These are phyloP conservation scores for Seiridium unicorne DNA, from an alignment of 2,329 filamentous ascomycete species.

Conservation along the genomic window DNA sequence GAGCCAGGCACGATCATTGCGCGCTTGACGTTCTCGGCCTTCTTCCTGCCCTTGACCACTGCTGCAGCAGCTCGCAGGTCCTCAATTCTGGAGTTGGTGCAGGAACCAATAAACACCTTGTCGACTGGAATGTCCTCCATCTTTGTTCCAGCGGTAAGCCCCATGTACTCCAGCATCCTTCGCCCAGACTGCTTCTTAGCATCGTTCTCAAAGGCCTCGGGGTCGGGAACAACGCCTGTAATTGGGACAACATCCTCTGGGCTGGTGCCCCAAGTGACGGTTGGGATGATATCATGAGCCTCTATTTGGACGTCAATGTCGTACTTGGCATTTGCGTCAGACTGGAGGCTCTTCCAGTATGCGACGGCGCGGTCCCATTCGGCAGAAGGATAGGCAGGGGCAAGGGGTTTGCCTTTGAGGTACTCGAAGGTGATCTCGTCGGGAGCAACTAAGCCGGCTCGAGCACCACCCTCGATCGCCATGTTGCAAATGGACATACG, in stretches of 20 bases:
- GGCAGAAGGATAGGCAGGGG: conserved; percentile 77
- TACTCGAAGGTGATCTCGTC: conserved; percentile 95
- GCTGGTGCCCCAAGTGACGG: conserved; percentile 94
- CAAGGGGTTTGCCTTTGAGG: conserved; percentile 85
- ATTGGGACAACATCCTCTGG: conserved; percentile 97
- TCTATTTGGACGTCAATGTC: conserved; percentile 89
- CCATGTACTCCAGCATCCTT: conserved; percentile 94
- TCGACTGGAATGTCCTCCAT: conserved; percentile 92
- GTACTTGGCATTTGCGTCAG: conserved; percentile 85
- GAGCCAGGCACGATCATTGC: conserved; percentile 97
- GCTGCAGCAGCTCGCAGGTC: conserved; percentile 85
- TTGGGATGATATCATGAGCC: conserved; percentile 88
- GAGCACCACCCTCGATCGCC: conserved; percentile 93
- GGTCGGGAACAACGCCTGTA: conserved; percentile 84
- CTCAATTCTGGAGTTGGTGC: conserved; percentile 96
- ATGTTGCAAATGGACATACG: conserved; percentile 99
- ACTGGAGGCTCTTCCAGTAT: conserved; percentile 85
- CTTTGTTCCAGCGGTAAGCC: conserved; percentile 76
- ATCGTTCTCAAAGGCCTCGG: conserved; percentile 79
- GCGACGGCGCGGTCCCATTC: conserved; percentile 87
- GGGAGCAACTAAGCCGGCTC: conserved; percentile 95
- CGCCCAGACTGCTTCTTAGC: conserved; percentile 77
- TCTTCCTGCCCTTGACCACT: conserved; percentile 82
- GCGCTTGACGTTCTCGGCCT: conserved; percentile 85
- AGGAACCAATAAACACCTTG: conserved; percentile 97